phyloP scores from a whole-genome alignment of 768 basidiomycete genomes.

The Suillus decipiens region DNA sequence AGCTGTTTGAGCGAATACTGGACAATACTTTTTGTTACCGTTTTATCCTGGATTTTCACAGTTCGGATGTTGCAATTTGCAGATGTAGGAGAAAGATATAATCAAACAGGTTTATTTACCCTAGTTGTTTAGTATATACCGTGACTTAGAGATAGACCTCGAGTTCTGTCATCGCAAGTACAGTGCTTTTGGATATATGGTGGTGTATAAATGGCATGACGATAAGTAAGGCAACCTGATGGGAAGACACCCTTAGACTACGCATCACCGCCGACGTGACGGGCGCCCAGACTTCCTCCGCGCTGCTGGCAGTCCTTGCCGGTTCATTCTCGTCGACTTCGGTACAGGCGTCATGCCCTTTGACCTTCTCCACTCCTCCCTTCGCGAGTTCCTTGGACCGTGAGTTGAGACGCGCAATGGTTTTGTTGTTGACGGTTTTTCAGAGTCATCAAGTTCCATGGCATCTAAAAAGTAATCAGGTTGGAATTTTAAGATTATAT shows the following conservation, averaged over 20 bases:
- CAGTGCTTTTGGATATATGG: constrained; percentile 1
- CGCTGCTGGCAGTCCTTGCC: constrained; percentile 62
- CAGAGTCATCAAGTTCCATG: constrained; percentile 53
- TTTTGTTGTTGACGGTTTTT: constrained; percentile 29
- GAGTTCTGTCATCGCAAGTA: neutral
- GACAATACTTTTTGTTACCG: neutral
- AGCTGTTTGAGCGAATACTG: neutral
- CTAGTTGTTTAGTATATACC: neutral
- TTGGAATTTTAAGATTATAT: neutral
- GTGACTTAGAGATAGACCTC: neutral
- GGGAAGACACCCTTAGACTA: neutral
- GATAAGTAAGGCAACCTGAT: neutral
- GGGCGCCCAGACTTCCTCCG: constrained; percentile 70
- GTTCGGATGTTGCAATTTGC: neutral
- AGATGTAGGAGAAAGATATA: neutral
- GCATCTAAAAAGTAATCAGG: constrained; percentile 35
- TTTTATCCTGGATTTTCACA: neutral
- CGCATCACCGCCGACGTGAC: constrained; percentile 62
- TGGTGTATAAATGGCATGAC: constrained; percentile 3
- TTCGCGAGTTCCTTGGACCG: constrained; percentile 72
- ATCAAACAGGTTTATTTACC: neutral
- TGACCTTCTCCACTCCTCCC: constrained; percentile 80
- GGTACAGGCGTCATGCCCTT: constrained; percentile 68
- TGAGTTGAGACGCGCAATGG: constrained; percentile 70
- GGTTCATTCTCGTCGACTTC: constrained; percentile 58